Evolutionary conservation across 192 early-diverging fungal species (phyloP).

Genomic region (Podila minutissima): DNA sequence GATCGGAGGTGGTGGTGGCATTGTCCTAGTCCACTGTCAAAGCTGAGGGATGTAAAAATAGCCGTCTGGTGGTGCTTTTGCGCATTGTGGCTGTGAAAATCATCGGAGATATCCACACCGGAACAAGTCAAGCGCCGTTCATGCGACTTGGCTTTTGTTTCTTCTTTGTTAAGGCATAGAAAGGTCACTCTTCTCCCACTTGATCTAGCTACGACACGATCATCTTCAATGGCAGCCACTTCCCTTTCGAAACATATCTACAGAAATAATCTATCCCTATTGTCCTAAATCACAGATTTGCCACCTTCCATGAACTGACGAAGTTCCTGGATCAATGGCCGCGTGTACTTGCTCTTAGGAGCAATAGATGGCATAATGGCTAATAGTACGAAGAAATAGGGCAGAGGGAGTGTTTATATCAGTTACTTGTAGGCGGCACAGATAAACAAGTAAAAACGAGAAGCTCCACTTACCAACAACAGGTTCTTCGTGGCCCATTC

Average conservation of each 20-base stretch:
- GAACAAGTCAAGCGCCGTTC: too few species aligned
- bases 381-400: conserved; percentile 4
- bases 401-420: background rate
- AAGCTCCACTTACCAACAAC: conserved; percentile 26
- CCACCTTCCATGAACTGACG: conserved; percentile 33
- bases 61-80: too few species aligned
- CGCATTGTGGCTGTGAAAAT: too few species aligned
- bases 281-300: background rate
- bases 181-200: too few species aligned
- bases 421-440: background rate
- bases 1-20: too few species aligned
- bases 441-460: background rate
- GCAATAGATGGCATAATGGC: background rate
- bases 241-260: background rate
- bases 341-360: conserved; percentile 6
- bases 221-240: background rate
- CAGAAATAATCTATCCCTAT: background rate
- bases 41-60: too few species aligned
- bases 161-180: too few species aligned
- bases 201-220: too few species aligned
- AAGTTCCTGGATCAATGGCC: conserved; percentile 23
- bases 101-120: too few species aligned
- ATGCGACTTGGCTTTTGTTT: too few species aligned
- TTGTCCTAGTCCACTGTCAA: too few species aligned
- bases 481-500: conserved; percentile 49